Base-by-base conservation (phyloP, 2,329 filamentous ascomycete species). In the Diplocarpon mali region DNA sequence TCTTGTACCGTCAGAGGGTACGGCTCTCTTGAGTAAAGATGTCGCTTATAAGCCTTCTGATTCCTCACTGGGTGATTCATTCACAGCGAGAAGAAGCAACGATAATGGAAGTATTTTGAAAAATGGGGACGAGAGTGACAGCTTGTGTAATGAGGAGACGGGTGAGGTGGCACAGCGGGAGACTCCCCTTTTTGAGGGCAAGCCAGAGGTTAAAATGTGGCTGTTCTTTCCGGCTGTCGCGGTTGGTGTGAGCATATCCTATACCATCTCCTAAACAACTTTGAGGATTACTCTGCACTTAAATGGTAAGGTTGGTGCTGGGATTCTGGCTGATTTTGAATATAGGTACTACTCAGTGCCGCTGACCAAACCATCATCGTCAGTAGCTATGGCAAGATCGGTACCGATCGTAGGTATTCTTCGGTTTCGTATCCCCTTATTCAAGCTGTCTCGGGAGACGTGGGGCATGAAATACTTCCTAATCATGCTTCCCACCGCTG, bases 281-380 rank as follows among this genome's bases (percentile, higher is more conserved):
- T 29, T 24, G 5, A 24, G 7, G 20, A 24, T n/a, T n/a, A n/a
- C n/a, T n/a, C n/a, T n/a, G n/a, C n/a, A n/a, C n/a, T n/a, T n/a
- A n/a, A n/a, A n/a, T n/a, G n/a, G 20, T 24, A 3, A 24, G 20
- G 12, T 2, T 15, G 17, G 29, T 38, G 6, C 12, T 10, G 13
- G 12, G 11, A 14, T 38, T 12, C 4, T 12, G 36, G 14, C n/a
- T 12, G 12, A 2, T 14, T 4, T 17, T 20, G 10, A 31, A 6
- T 57, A 7, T 24, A 83, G 80, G 67, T 88, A 34, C 85, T 85
- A 58, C 69, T 90, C 7, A 73, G 80, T 15, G 81, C 84, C 3
- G 71, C 81, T 40, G 85, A 90, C 58, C 83, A 88, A 61, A 85
- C 85, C 0, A 76, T 89, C 43, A 79, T 85, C 27, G 76, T 89